Evolutionary conservation across 768 basidiomycete species (phyloP).

Genomic region (Multifurca ochricompacta): DNA sequence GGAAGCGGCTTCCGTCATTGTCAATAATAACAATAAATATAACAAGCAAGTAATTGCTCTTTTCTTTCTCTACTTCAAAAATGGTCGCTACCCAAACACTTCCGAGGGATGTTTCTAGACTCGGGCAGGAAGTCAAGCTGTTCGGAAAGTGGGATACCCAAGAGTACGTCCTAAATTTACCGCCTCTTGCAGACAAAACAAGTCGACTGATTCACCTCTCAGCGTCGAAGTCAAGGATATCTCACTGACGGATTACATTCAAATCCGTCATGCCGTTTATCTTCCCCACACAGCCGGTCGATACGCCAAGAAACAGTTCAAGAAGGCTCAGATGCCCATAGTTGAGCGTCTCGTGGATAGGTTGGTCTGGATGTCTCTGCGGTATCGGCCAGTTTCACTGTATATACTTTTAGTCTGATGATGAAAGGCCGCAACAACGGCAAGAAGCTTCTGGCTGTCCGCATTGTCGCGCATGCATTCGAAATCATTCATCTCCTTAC

Average conservation of each 20-base stretch:
- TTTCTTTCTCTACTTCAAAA: conserved; percentile 26
- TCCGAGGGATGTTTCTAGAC: conserved; percentile 72
- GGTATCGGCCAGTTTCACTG: neutral
- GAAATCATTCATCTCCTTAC: conserved; percentile 99
- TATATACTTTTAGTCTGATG: conserved; percentile 64
- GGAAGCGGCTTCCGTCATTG: neutral
- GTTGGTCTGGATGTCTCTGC: conserved; percentile 36
- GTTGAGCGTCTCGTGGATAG: conserved; percentile 98
- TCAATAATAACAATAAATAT: neutral
- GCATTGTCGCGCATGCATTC: conserved; percentile 98
- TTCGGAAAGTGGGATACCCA: conserved; percentile 99
- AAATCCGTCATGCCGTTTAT: conserved; percentile 96
- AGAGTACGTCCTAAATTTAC: conserved; percentile 55
- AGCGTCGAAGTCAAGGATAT: conserved; percentile 99
- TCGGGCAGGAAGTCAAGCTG: conserved; percentile 85
- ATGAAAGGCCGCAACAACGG: conserved; percentile 99
- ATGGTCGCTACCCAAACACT: conserved; percentile 67
- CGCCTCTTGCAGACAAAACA: neutral
- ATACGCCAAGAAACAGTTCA: conserved; percentile 99
- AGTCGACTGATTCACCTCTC: conserved; percentile 2
- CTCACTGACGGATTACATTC: conserved; percentile 98
- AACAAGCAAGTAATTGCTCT: neutral
- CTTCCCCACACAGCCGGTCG: conserved; percentile 98
- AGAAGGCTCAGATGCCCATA: conserved; percentile 99
- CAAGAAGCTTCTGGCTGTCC: conserved; percentile 97